Base-by-base conservation (phyloP, 2,329 filamentous ascomycete genomes). In the Penicillium sp. region DNA sequence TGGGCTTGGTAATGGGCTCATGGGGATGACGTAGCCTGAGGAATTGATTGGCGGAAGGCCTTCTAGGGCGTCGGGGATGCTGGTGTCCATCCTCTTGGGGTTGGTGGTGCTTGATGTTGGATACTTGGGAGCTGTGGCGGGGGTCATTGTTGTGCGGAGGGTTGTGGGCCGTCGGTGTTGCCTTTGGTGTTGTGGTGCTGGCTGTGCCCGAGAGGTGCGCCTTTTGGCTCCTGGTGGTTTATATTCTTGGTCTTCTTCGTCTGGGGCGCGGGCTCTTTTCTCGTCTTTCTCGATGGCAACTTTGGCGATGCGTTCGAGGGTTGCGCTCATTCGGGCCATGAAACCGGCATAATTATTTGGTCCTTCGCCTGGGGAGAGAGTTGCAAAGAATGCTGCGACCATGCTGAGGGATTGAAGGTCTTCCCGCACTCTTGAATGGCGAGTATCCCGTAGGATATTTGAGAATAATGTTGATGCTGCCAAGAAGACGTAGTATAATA, bases 401-500 rank as follows among this genome's bases (percentile, higher is more conserved):
- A 93, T 82, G 65, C 88, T 91, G 87, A 97, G 93, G 4, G 96
- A 80, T 61, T 89, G 87, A 7, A 93, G 85, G 72, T 97, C 93
- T 3, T 91, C 90, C 61, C 89, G 86, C 21, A 91, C 91, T 33
- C 90, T 83, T 1, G 89, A 84, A 68, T 96, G 90, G 55, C 93
- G 84, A 0, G 91, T 91, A 65, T 97, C 96, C 68, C 97, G 93
- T 1, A 97, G 75, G 49, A 97, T 94, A 66, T 96, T 96, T 57
- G 91, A 91, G 69, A 97, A 97, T 1, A 97, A 79, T 0, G 93
- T 96, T 55, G 97, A 91, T 5, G 96, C 84, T 0, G 94, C 89
- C 0, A 93, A 92, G 12, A 97, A 93, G 0, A 94, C 91, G 75
- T 96, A 97, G 76, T 97, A 97, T 21, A 97, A 79, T 59, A 96